Percentiles rank a stretch among this genome's conserved stretches.
Evolutionary conservation across 2,329 filamentous ascomycete genomes (phyloP).

Genomic region (Xylaria sp.): DNA sequence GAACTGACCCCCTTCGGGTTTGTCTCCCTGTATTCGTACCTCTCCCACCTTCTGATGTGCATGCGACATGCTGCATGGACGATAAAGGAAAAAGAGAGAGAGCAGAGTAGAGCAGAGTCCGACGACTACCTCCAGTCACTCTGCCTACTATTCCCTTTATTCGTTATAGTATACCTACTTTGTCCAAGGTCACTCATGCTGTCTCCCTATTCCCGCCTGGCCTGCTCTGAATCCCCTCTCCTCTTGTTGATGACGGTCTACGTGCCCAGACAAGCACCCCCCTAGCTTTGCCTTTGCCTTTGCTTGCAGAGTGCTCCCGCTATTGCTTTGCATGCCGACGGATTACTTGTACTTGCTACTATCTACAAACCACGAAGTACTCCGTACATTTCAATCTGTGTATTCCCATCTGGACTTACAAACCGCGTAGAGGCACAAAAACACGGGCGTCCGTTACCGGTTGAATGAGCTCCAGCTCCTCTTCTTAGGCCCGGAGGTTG

Average conservation of each 20-base stretch:
- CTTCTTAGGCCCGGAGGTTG: not conserved
- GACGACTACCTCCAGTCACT: no score
- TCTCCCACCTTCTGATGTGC: constrained; percentile 14
- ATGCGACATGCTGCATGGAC: constrained; percentile 26
- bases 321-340: no score
- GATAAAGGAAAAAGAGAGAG: constrained; percentile 18
- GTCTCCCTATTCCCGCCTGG: not conserved
- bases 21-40: constrained; percentile 11
- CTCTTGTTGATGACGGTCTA: no score
- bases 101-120: no score
- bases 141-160: not conserved
- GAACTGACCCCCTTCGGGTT: constrained; percentile 10
- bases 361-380: no score
- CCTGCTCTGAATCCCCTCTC: not conserved
- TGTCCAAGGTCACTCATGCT: constrained; percentile 7
- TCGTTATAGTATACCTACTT: constrained; percentile 12
- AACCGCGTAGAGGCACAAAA: no score
- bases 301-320: no score
- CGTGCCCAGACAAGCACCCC: not conserved
- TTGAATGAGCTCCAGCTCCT: not conserved
- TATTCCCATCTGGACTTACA: no score
- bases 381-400: no score
- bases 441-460: not conserved
- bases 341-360: no score
- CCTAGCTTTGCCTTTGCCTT: not conserved